Evolutionary conservation across 2,329 filamentous ascomycete genomes (phyloP).

Genomic region (Pleurostoma richardsiae): DNA sequence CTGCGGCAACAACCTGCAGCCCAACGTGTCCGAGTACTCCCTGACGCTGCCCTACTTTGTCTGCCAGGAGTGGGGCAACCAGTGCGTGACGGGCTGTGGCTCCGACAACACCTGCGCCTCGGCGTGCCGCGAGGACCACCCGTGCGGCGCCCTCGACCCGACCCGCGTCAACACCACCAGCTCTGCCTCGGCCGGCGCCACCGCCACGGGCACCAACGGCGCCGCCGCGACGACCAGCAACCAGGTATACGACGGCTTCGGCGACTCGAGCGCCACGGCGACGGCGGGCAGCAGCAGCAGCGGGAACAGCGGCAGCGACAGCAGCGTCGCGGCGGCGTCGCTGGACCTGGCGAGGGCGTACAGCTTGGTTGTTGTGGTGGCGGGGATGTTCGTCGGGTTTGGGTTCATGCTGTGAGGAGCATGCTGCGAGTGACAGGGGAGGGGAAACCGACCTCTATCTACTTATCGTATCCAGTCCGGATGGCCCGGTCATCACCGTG

Average conservation of each 20-base stretch:
- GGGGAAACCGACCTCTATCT: no score
- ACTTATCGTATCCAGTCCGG: no score
- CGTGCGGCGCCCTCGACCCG: constrained; percentile 67
- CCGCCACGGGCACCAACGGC: constrained; percentile 22
- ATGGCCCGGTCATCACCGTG: no score
- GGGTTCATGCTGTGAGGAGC: constrained; percentile 6
- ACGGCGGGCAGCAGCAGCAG: neutral
- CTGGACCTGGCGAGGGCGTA: constrained; percentile 8
- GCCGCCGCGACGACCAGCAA: constrained; percentile 24
- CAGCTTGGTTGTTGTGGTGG: constrained; percentile 5
- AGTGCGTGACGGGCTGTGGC: constrained; percentile 59
- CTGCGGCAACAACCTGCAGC: constrained; percentile 60
- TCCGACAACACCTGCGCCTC: constrained; percentile 53
- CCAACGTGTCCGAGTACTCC: constrained; percentile 73
- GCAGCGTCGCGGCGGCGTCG: constrained; percentile 1
- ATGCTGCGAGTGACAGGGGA: neutral
- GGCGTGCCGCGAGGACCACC: constrained; percentile 60
- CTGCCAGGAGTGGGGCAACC: constrained; percentile 65
- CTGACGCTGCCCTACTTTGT: constrained; percentile 74
- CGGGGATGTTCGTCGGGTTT: constrained; percentile 7
- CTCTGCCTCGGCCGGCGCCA: constrained; percentile 34
- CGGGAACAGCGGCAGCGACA: neutral
- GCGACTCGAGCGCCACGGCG: constrained; percentile 3
- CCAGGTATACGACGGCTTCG: constrained; percentile 30
- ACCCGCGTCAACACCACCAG: constrained; percentile 51